Percentiles rank a stretch among this genome's conserved stretches.
phyloP scores from a whole-genome alignment of 352 stramenopile genomes.

The Hyaloperonospora arabidopsidis region DNA sequence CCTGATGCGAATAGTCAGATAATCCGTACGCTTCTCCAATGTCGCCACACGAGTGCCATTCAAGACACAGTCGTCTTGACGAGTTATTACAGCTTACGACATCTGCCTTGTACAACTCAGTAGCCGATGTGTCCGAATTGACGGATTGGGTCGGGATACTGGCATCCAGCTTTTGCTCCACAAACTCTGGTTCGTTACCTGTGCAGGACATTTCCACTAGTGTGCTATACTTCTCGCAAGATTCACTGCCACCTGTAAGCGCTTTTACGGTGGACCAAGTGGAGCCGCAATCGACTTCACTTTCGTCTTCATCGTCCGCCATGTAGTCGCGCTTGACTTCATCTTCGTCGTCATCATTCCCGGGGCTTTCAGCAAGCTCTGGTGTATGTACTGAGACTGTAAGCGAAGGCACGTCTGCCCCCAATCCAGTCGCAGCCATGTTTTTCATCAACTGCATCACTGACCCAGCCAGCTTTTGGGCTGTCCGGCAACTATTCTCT shows the following conservation, averaged over 20 bases:
- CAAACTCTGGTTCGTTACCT: neutral
- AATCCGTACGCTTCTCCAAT: conserved; percentile 3
- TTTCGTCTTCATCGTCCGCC: conserved; percentile 13
- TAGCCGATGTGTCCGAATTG: neutral
- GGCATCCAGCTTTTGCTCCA: conserved; percentile 1
- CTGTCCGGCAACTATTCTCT: conserved; percentile 4
- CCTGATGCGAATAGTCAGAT: neutral
- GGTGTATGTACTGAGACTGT: neutral
- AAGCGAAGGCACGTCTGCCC: conserved; percentile 4
- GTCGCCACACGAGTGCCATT: neutral
- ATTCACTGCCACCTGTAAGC: neutral
- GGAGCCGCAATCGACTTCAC: conserved; percentile 9
- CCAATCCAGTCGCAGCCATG: conserved; percentile 20
- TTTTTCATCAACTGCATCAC: conserved; percentile 9
- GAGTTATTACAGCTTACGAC: conserved; percentile 4
- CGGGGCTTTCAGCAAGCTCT: conserved; percentile 1
- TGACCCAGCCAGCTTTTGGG: conserved; percentile 8
- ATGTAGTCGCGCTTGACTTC: conserved; percentile 10
- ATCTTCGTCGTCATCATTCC: conserved; percentile 9
- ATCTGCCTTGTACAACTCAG: conserved; percentile 2
- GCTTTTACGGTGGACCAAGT: conserved; percentile 2
- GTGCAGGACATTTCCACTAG: neutral
- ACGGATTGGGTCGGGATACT: neutral
- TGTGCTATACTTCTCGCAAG: neutral
- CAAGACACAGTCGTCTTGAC: neutral